Evolutionary conservation across 768 basidiomycete genomes (phyloP).

Genomic region (Vishniacozyma victoriae): DNA sequence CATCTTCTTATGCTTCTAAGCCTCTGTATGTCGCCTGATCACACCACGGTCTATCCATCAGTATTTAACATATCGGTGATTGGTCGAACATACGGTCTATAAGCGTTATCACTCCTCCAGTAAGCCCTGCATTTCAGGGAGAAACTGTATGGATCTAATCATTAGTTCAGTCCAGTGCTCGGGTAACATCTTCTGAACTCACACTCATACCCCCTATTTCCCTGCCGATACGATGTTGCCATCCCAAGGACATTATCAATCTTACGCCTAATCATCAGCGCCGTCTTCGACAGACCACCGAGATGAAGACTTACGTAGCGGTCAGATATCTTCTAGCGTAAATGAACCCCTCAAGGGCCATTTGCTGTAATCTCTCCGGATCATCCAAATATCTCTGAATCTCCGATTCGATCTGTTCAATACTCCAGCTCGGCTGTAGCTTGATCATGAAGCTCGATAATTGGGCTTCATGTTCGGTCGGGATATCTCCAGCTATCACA

Average conservation of each 20-base stretch:
- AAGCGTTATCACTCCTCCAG: constrained; percentile 29
- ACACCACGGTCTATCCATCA: constrained; percentile 11
- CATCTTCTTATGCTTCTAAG: constrained; percentile 9
- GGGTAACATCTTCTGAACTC: constrained; percentile 1
- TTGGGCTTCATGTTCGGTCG: constrained; percentile 41
- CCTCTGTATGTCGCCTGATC: constrained; percentile 4
- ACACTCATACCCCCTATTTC: constrained; percentile 36
- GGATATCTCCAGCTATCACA: constrained; percentile 42
- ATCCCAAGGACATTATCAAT: constrained; percentile 16
- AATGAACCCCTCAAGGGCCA: constrained; percentile 38
- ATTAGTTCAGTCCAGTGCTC: background rate
- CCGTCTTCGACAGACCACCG: background rate
- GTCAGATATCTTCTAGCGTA: constrained; percentile 40
- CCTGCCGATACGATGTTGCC: constrained; percentile 23
- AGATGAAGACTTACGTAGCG: constrained; percentile 23
- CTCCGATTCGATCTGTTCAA: constrained; percentile 33
- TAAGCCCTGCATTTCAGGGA: constrained; percentile 36
- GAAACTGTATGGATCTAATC: constrained; percentile 30
- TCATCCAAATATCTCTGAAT: constrained; percentile 22
- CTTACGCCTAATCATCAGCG: constrained; percentile 10
- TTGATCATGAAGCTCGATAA: constrained; percentile 35
- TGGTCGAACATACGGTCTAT: constrained; percentile 27
- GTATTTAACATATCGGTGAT: background rate
- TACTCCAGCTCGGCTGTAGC: constrained; percentile 32
- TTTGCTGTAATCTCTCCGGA: constrained; percentile 31